Percentiles rank a stretch among this genome's conserved stretches.
Conservation (phyloP, 75 land plant genomes). For the Cunninghamia lanceolata region DNA sequence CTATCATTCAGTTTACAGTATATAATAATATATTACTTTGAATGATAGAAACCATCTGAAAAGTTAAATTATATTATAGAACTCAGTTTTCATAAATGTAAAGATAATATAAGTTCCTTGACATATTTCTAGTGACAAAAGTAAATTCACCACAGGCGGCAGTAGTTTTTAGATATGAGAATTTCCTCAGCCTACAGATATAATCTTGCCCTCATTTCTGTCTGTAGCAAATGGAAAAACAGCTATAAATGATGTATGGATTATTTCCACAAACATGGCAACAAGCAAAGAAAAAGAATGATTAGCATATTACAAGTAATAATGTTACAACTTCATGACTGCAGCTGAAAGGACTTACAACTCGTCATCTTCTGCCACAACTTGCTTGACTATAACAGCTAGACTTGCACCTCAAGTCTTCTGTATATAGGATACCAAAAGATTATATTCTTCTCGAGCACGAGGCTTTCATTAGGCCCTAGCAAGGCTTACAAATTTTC, state of each 20-base stretch:
- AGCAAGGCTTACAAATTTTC: neutral
- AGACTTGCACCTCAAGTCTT: neutral
- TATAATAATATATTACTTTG: neutral
- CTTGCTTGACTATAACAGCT: neutral
- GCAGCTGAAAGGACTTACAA: constrained; percentile 1
- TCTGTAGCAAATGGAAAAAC: constrained; percentile 3
- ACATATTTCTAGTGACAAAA: neutral
- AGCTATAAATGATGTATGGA: neutral
- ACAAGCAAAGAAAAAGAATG: constrained; percentile 7
- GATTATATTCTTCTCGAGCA: constrained; percentile 1
- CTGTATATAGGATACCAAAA: neutral
- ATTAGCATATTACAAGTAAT: constrained; percentile 5
- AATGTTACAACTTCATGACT: constrained; percentile 8
- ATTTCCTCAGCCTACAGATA: neutral
- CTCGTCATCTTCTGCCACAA: neutral
- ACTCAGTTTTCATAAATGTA: neutral
- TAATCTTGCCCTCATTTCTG: neutral
- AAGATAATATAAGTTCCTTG: neutral
- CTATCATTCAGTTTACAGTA: neutral
- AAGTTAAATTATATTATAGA: neutral
- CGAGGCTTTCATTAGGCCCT: neutral
- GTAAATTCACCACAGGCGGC: neutral
- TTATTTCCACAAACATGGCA: neutral
- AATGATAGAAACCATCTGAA: neutral
- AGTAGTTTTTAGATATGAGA: neutral